Base-by-base conservation (phyloP, 805 yeast genomes). In the Candida vaughaniae region DNA sequence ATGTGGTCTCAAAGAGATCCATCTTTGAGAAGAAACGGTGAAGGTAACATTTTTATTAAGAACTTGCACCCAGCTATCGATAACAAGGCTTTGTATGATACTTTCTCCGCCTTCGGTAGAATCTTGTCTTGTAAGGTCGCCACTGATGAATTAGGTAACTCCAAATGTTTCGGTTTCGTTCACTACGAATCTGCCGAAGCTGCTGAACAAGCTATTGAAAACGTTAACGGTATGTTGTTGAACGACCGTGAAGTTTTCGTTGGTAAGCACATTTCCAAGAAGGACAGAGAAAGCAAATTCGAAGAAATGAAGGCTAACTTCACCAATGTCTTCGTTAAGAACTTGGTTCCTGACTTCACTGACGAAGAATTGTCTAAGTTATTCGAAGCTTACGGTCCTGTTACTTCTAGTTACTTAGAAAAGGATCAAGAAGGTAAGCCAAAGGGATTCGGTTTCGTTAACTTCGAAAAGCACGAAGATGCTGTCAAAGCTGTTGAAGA, bases 1-100 rank as follows among this genome's bases (percentile, higher is more conserved):
- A 93, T 93, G 98, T 89, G 98, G 97, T 89, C 97, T 52, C 98
- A 93, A 77, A 88, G 98, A 73, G 98, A 93, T 66, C 98, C 99
- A 49, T 78, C 96, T 46, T 67, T 82, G 58, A 86, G 99, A 78
- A 87, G 83, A 77, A 82, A 82, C 61, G 97, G 97, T 66, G 84
- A 87, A 48, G 97, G 96, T 60, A 93, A 93, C 79, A 82, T 93
- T 52, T 93, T 85, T 80, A 91, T 93, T 75, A 93, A 93, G 82
- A 93, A 93, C 80, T 81, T 93, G 71, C 96, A 91, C 69, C 95
- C 96, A 45, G 95, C 87, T 59, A 93, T 93, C 59, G 99, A 93
- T 75, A 91, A 93, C 88, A 91, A 91, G 80, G 95, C 96, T 56
- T 78, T 93, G 58, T 95, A 90, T 72, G 99, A 93, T 67, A 93